Conservation (phyloP, 768 basidiomycete species). For the Tricholoma bakamatsutake region DNA sequence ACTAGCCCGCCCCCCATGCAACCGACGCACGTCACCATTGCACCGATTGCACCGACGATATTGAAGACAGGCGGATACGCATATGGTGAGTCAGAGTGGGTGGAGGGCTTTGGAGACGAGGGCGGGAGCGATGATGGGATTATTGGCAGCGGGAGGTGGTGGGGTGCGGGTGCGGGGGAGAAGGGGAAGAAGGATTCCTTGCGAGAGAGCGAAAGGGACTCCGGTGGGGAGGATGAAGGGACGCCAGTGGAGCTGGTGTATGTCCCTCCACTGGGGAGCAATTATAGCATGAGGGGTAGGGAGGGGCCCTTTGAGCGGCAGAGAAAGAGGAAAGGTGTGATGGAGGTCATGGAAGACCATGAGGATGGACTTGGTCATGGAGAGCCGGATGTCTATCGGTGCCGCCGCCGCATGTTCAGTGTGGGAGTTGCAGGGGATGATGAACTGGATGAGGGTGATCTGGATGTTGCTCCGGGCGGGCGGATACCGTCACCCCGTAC, state of each 20-base stretch:
- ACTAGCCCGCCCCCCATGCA: constrained; percentile 1
- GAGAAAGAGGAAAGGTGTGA: constrained; percentile 18
- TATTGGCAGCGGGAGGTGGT: constrained; percentile 13
- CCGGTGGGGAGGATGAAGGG: constrained; percentile 24
- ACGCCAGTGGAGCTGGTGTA: constrained; percentile 69
- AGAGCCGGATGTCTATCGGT: constrained; percentile 13
- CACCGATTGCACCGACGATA: constrained; percentile 59
- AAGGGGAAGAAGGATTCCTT: constrained; percentile 13
- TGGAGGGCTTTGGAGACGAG: constrained; percentile 44
- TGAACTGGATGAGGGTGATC: constrained; percentile 9
- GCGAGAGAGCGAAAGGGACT: constrained; percentile 20
- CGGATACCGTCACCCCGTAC: background rate
- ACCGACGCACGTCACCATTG: constrained; percentile 35
- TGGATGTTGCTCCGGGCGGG: constrained; percentile 11
- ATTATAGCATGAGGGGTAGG: constrained; percentile 25
- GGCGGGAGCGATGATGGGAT: constrained; percentile 28
- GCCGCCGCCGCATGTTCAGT: constrained; percentile 12
- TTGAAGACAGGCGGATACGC: constrained; percentile 70
- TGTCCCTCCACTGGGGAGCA: constrained; percentile 46
- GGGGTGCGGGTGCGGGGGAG: constrained; percentile 9
- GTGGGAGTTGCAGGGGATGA: constrained; percentile 12
- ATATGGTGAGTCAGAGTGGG: constrained; percentile 37
- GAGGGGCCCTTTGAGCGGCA: constrained; percentile 14
- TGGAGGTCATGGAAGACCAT: constrained; percentile 19
- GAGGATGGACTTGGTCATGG: constrained; percentile 19